Base-by-base conservation (phyloP, 768 basidiomycete species). In the Tylopilus sp. region DNA sequence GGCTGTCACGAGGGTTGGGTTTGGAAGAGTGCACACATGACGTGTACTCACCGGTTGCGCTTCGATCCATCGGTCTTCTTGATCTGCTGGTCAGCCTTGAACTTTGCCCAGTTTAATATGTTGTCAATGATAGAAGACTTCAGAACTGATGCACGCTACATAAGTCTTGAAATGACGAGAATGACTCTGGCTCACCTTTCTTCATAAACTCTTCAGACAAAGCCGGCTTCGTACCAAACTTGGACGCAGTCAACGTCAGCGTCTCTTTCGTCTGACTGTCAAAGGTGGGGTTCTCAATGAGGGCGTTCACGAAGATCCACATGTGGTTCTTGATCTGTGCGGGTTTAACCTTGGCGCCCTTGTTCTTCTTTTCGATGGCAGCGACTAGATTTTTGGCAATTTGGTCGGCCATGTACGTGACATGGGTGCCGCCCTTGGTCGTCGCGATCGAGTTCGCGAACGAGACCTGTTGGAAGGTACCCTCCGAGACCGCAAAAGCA, bases 231-330 rank as follows among this genome's bases (percentile, higher is more conserved):
- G 87, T 87, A 11, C 94, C 92, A 65, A 98, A 99, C 71, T 96
- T 96, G 28, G 84, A 85, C 19, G 87, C 74, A 4, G 86, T 85
- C 41, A 98, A 73, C 1, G 95, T 98, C 59, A 99, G 74, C 5
- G 86, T 89, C 70, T 99, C 97, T 75, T 99, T 99, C 33, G 97
- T 98, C 71, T 99, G 97, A 78, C 92, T 94, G 78, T 99, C 96
- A 72, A 99, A 99, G 1, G 93, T 92, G 10, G 97, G 96, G 65
- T 99, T 99, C 74, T 96, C 95, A 59, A 99, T 87, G 55, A 97
- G 77, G 14, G 92, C 85, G 63, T 98, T 98, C 65, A 99, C 86
- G 64, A 98, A 99, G 49, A 99, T 80, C 92, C 92, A 95, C 85
- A 99, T 93, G 67, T 99, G 95, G 63, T 88, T 94, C 78, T 92